phyloP scores from a whole-genome alignment of 441 rosid species.

The Francoa sonchifolia region DNA sequence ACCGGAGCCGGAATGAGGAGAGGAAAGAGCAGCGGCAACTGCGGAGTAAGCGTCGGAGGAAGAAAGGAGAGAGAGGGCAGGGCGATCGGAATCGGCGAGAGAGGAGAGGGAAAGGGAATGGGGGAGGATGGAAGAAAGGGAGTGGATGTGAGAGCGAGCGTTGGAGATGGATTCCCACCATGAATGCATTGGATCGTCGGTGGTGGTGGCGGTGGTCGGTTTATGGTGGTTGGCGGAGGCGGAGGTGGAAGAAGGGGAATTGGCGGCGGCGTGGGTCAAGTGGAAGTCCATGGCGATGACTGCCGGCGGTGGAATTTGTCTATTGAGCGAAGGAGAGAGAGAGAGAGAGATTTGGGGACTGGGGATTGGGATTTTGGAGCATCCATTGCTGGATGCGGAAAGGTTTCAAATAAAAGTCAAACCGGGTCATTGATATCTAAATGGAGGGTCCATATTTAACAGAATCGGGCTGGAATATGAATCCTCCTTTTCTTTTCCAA shows the following conservation, averaged over 20 bases:
- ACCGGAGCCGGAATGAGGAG: slow-evolving; percentile 60
- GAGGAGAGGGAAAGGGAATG: slow-evolving; percentile 45
- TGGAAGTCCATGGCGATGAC: slow-evolving; percentile 36
- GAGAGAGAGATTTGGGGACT: too few species aligned
- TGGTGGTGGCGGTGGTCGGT: slow-evolving; percentile 15
- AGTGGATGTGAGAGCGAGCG: slow-evolving; percentile 63
- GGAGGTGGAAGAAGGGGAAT: slow-evolving; percentile 44
- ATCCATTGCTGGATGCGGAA: too few species aligned
- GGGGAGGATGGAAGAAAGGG: slow-evolving; percentile 51
- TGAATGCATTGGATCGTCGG: slow-evolving; percentile 71
- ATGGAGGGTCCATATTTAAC: too few species aligned
- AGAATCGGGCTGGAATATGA: too few species aligned
- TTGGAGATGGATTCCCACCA: slow-evolving; percentile 95
- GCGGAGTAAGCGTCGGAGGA: slow-evolving; percentile 47
- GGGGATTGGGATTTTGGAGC: too few species aligned
- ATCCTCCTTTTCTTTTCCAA: too few species aligned
- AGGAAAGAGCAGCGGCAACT: slow-evolving; percentile 33
- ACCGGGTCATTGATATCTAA: too few species aligned
- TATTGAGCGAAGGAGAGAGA: too few species aligned
- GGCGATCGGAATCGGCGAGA: slow-evolving; percentile 76
- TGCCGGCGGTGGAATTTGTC: too few species aligned
- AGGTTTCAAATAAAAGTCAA: too few species aligned
- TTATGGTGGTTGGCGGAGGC: slow-evolving; percentile 19
- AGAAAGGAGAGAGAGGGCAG: slow-evolving; percentile 67
- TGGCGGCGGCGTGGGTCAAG: slow-evolving; percentile 19